Percentiles rank a stretch among this genome's conserved stretches.
phyloP scores from a whole-genome alignment of 495 filamentous ascomycete genomes.

The Margaritispora aquatica region DNA sequence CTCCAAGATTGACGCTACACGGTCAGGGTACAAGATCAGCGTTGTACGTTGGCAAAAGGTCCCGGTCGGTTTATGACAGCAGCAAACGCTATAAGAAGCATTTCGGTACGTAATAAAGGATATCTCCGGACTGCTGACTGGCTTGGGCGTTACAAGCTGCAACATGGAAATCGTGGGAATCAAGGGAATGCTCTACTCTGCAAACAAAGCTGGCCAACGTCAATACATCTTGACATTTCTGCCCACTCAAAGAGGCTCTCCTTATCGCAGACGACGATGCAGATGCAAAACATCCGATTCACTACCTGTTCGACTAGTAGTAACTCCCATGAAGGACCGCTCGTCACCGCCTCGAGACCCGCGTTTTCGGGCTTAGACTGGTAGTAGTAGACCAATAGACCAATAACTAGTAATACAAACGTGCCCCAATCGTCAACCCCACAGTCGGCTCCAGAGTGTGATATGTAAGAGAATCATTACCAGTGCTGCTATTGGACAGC shows the following conservation, averaged over 20 bases:
- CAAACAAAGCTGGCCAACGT: too few species aligned
- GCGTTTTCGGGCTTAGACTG: neutral
- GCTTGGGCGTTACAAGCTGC: neutral
- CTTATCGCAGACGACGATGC: slow-evolving; percentile 15
- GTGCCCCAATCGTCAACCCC: slow-evolving; percentile 13
- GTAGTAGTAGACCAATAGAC: too few species aligned
- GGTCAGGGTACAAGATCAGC: slow-evolving; percentile 9
- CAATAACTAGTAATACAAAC: too few species aligned
- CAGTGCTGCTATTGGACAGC: slow-evolving; percentile 2
- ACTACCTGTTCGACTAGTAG: too few species aligned
- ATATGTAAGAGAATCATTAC: slow-evolving; percentile 22
- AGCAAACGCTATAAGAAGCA: slow-evolving; percentile 20
- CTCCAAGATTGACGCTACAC: slow-evolving; percentile 3
- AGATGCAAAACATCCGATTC: slow-evolving; percentile 6
- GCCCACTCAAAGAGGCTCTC: slow-evolving; percentile 15
- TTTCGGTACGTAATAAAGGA: slow-evolving; percentile 22
- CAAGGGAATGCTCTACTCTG: slow-evolving; percentile 15
- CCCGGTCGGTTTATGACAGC: slow-evolving; percentile 22
- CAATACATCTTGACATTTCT: neutral
- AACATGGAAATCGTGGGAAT: too few species aligned
- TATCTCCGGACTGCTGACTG: slow-evolving; percentile 1
- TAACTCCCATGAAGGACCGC: neutral
- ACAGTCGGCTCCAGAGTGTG: slow-evolving; percentile 16
- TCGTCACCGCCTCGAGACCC: neutral
- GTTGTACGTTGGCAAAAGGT: neutral